Evolutionary conservation across 208 protist genomes (phyloP).

Genomic region (Herpetomonas tarakana): DNA sequence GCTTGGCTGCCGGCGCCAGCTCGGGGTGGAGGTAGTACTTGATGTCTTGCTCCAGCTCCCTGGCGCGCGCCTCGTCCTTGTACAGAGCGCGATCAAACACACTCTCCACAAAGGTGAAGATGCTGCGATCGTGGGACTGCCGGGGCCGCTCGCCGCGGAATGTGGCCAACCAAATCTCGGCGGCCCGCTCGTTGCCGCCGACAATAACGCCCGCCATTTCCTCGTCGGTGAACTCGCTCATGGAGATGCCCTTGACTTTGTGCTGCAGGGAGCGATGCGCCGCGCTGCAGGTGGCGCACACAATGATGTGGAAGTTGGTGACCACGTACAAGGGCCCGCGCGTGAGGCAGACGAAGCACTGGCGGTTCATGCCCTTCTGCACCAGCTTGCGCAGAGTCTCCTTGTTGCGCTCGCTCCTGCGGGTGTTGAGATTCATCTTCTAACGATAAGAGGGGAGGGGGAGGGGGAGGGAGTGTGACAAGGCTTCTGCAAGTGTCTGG

Average conservation of each 20-base stretch:
- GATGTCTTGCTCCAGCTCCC: slow-evolving; percentile 33
- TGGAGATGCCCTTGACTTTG: slow-evolving; percentile 87
- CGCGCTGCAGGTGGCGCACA: slow-evolving; percentile 80
- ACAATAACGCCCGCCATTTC: slow-evolving; percentile 52
- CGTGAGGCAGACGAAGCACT: slow-evolving; percentile 67
- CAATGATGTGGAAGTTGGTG: slow-evolving; percentile 63
- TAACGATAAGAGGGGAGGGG: not conserved
- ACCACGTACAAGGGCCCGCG: slow-evolving; percentile 80
- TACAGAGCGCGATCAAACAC: slow-evolving; percentile 45
- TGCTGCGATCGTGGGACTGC: slow-evolving; percentile 29
- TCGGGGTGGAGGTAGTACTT: slow-evolving; percentile 10
- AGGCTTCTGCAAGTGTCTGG: slow-evolving; percentile 9
- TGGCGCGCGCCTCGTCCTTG: slow-evolving; percentile 24
- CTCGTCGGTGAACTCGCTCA: slow-evolving; percentile 77
- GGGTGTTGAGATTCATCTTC: slow-evolving; percentile 58
- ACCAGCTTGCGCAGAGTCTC: slow-evolving; percentile 56
- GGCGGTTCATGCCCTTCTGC: slow-evolving; percentile 59
- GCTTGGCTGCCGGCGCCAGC: not conserved
- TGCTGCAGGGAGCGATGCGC: slow-evolving; percentile 82
- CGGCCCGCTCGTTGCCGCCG: slow-evolving; percentile 66
- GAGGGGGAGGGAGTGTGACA: not conserved
- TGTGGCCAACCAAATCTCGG: slow-evolving; percentile 48
- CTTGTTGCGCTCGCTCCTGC: slow-evolving; percentile 57
- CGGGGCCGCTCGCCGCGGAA: slow-evolving; percentile 36
- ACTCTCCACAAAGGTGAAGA: slow-evolving; percentile 34